Evolutionary conservation across 441 rosid genomes (phyloP).

Genomic region (Sinapis alba): DNA sequence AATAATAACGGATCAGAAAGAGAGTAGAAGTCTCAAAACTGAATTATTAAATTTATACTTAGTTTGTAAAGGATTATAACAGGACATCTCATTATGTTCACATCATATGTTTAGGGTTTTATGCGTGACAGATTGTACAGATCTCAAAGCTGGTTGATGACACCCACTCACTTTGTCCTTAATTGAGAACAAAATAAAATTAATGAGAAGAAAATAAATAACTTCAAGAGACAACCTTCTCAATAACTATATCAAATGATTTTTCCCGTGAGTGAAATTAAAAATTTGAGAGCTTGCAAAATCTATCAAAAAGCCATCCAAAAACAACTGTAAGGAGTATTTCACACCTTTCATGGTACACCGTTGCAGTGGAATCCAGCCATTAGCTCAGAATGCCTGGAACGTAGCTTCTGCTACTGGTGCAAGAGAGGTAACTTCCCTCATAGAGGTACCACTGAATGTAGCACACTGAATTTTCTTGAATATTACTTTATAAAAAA

Average conservation of each 20-base stretch:
- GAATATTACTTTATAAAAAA: not conserved
- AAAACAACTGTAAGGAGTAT: slow-evolving; percentile 50
- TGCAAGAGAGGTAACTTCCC: slow-evolving; percentile 52
- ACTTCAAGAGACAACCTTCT: not conserved
- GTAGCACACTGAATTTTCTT: not conserved
- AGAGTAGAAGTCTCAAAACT: not conserved
- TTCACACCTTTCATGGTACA: not conserved
- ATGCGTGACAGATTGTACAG: slow-evolving; percentile 27
- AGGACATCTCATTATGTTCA: not conserved
- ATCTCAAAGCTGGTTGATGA: not conserved
- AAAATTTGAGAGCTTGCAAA: not conserved
- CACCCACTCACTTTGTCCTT: slow-evolving; percentile 14
- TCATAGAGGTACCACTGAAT: slow-evolving; percentile 31
- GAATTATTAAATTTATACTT: not conserved
- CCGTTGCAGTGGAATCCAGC: slow-evolving; percentile 63
- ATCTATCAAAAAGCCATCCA: slow-evolving; percentile 23
- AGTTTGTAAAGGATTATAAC: not conserved
- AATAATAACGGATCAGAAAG: not conserved
- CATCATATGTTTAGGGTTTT: slow-evolving; percentile 11
- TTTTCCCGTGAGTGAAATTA: not conserved
- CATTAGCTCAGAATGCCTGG: slow-evolving; percentile 63
- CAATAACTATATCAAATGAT: not conserved
- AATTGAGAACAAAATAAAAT: not conserved
- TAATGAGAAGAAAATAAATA: not conserved
- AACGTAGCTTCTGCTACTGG: slow-evolving; percentile 58